These are phyloP conservation scores for Nannizziopsis arthrosporioides DNA, from an alignment of 2,329 filamentous ascomycete genomes.

Conservation along the genomic window DNA sequence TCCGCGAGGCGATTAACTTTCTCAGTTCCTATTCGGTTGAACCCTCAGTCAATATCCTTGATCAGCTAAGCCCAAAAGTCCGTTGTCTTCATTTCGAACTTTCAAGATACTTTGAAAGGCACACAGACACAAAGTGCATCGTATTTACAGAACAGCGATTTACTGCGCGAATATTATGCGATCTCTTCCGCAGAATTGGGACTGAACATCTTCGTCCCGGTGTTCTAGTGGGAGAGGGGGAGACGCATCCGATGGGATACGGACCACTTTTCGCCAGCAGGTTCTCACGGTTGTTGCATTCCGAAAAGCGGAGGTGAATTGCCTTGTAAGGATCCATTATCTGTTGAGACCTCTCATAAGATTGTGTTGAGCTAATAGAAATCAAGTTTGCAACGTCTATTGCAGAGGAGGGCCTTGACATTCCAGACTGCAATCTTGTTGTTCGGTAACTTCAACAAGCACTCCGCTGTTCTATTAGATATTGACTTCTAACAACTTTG, in stretches of 20 bases:
- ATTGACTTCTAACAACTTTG: background rate
- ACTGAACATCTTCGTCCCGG: conserved; percentile 50
- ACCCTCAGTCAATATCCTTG: conserved; percentile 23
- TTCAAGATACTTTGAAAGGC: conserved; percentile 47
- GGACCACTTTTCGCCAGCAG: conserved; percentile 61
- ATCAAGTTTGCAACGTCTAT: conserved; percentile 50
- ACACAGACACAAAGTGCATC: conserved; percentile 58
- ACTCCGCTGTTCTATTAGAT: background rate
- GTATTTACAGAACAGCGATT: conserved; percentile 73
- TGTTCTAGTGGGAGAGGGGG: conserved; percentile 52
- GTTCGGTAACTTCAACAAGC: conserved; percentile 35
- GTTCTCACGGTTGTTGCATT: conserved; percentile 58
- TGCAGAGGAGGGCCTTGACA: conserved; percentile 55
- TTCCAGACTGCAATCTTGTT: conserved; percentile 55
- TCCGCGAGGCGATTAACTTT: conserved; percentile 48
- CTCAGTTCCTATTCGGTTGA: conserved; percentile 44
- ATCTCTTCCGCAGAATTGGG: conserved; percentile 51
- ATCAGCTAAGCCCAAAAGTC: conserved; percentile 61
- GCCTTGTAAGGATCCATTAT: conserved; percentile 30
- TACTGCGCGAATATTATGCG: conserved; percentile 61
- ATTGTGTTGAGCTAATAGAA: conserved; percentile 11
- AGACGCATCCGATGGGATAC: conserved; percentile 42
- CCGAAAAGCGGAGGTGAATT: conserved; percentile 47
- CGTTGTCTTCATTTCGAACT: conserved; percentile 51
- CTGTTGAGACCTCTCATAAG: background rate